Percentiles rank a stretch among this genome's conserved stretches.
Evolutionary conservation across 2,329 filamentous ascomycete genomes (phyloP).

Genomic region (Rhynchosporium secalis): DNA sequence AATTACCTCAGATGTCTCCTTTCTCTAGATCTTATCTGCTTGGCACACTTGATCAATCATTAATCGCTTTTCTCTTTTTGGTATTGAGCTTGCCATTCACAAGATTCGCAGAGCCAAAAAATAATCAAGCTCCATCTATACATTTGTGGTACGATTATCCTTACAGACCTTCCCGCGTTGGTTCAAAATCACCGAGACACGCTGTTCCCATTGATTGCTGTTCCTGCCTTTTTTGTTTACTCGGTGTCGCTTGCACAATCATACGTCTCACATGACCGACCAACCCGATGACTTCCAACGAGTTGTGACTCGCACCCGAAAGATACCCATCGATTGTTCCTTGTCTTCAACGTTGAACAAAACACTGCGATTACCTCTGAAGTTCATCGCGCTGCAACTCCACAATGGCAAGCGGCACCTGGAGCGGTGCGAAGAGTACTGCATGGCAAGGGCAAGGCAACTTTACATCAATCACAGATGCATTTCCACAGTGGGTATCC

Average conservation of each 20-base stretch:
- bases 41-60: no score
- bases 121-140: no score
- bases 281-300: background rate
- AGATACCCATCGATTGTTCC: background rate
- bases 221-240: conserved; percentile 5
- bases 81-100: no score
- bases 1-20: no score
- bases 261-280: background rate
- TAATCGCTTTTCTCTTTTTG: no score
- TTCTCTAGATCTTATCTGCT: no score
- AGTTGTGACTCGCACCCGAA: background rate
- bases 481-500: conserved; percentile 3
- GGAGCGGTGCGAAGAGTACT: background rate
- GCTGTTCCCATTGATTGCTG: background rate
- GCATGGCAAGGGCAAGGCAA: conserved; percentile 8
- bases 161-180: no score
- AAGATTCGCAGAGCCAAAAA: no score
- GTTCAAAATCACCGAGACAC: background rate
- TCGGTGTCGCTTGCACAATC: conserved; percentile 1
- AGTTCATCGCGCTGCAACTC: background rate
- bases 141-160: no score
- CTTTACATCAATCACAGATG: background rate
- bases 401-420: background rate
- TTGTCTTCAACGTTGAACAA: background rate
- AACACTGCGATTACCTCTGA: background rate